These are phyloP conservation scores for Sporobolomyces phaffii DNA, from an alignment of 768 basidiomycete species.

Conservation along the genomic window DNA sequence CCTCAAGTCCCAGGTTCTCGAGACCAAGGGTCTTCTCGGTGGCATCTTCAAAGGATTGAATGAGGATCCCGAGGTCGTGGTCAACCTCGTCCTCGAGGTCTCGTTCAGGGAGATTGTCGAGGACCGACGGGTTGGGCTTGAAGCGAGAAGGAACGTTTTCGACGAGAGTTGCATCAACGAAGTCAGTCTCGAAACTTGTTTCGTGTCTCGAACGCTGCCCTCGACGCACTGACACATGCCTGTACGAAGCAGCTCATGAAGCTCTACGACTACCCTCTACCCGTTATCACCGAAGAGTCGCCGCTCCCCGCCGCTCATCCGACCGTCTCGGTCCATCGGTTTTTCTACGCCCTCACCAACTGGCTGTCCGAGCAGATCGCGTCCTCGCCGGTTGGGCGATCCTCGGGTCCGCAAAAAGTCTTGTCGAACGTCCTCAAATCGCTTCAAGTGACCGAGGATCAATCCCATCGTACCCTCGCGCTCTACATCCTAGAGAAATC, in stretches of 20 bases:
- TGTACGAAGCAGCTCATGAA: conserved; percentile 40
- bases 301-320: conserved; percentile 40
- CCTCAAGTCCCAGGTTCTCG: conserved; percentile 64
- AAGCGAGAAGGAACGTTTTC: conserved; percentile 60
- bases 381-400: conserved; percentile 23
- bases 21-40: conserved; percentile 62
- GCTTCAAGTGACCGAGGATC: conserved; percentile 82
- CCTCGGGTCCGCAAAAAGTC: conserved; percentile 59
- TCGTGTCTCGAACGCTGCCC: no score
- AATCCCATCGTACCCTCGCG: conserved; percentile 74
- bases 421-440: conserved; percentile 65
- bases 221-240: no score
- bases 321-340: conserved; percentile 23
- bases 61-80: conserved; percentile 61
- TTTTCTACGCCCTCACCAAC: conserved; percentile 44
- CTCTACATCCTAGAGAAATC: conserved; percentile 60
- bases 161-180: conserved; percentile 52
- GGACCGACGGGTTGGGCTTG: conserved; percentile 60
- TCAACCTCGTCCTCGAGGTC: conserved; percentile 62
- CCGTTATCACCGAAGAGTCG: conserved; percentile 48
- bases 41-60: conserved; percentile 65
- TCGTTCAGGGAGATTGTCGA: conserved; percentile 52
- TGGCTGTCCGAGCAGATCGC: conserved; percentile 55
- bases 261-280: conserved; percentile 45
- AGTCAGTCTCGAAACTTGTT: background rate